Conservation (phyloP, 2,329 filamentous ascomycete genomes). For the Nigrospora oryzae region DNA sequence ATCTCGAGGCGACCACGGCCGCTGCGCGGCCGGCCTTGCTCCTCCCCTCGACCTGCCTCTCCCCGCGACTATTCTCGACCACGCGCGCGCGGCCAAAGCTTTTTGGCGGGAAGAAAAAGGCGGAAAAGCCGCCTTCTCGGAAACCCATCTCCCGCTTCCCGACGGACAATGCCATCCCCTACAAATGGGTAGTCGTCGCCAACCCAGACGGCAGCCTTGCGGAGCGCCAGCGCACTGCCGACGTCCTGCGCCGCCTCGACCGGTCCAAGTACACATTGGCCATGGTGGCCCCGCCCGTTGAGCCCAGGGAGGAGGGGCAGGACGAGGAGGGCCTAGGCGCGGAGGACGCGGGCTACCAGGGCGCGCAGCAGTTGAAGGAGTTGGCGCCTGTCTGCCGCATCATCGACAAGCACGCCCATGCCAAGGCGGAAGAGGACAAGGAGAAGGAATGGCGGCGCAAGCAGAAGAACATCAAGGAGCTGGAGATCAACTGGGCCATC, state of each 20-base stretch:
- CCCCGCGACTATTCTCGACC: slow-evolving; percentile 7
- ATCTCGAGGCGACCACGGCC: slow-evolving; percentile 5
- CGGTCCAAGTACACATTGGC: slow-evolving; percentile 10
- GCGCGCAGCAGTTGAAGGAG: slow-evolving; percentile 17
- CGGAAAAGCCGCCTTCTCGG: slow-evolving; percentile 15
- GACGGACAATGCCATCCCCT: slow-evolving; percentile 38
- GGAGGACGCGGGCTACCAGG: slow-evolving; percentile 10
- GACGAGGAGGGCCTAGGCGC: not conserved
- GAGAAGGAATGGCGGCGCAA: slow-evolving; percentile 33
- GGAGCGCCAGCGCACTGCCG: slow-evolving; percentile 10
- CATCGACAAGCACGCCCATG: slow-evolving; percentile 42
- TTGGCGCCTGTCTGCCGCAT: slow-evolving; percentile 60
- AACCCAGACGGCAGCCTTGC: slow-evolving; percentile 7
- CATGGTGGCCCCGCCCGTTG: slow-evolving; percentile 17
- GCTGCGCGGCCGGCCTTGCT: slow-evolving; percentile 1
- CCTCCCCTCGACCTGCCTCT: slow-evolving; percentile 4
- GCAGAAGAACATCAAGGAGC: slow-evolving; percentile 52
- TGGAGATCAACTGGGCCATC: slow-evolving; percentile 92
- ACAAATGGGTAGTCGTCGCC: slow-evolving; percentile 24
- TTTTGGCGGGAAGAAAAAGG: not conserved
- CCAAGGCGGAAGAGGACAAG: slow-evolving; percentile 27
- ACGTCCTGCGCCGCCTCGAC: slow-evolving; percentile 11
- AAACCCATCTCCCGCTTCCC: slow-evolving; percentile 9
- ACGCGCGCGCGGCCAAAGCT: slow-evolving; percentile 3
- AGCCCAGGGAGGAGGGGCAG: not conserved